Base-by-base conservation (phyloP, 176 grass and related monocot genomes). In the Juncus effusus region DNA sequence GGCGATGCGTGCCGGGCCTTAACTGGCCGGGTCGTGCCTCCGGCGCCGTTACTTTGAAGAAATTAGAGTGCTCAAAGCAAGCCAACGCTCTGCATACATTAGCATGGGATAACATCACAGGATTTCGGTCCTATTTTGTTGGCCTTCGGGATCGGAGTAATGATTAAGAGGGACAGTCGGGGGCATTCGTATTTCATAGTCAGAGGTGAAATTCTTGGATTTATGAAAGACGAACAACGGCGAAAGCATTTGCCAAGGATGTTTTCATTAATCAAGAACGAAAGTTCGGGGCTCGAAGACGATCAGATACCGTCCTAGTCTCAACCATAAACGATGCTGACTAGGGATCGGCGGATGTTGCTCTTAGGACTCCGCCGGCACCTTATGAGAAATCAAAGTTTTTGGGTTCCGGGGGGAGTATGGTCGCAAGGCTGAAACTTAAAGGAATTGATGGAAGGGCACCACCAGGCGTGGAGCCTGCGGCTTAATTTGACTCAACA, bases 171-270 rank as follows among this genome's bases (percentile, higher is more conserved):
- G 80, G 80, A 82, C 52, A 77, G 74, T 77, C 73, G 80, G 66
- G 80, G 80, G 80, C 80, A 82, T 82, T 82, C 65, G 65, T 82
- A 82, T 82, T 82, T 82, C 80, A 82, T 82, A 82, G 74, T 82
- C 65, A 82, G 80, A 82, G 74, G 80, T 82, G 80, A 82, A 77
- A 82, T 82, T 82, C 80, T 82, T 82, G 80, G 80, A 82, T 82
- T 82, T 82, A 82, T 82, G 73, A 82, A 77, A 82, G 80, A 82
- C 65, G 66, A 82, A 82, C 80, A 60, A 82, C 74, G 77, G 65
- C 74, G 66, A 82, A 82, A 82, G 80, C 73, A 82, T 82, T 82
- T 82, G 80, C 80, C 73, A 82, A 82, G 80, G 80, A 82, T 82
- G 73, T 77, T 82, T 82, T 82, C 80, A 82, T 82, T 82, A 77